Base-by-base conservation (phyloP, 108 stramenopile species). In the Epithemia pelagica region DNA sequence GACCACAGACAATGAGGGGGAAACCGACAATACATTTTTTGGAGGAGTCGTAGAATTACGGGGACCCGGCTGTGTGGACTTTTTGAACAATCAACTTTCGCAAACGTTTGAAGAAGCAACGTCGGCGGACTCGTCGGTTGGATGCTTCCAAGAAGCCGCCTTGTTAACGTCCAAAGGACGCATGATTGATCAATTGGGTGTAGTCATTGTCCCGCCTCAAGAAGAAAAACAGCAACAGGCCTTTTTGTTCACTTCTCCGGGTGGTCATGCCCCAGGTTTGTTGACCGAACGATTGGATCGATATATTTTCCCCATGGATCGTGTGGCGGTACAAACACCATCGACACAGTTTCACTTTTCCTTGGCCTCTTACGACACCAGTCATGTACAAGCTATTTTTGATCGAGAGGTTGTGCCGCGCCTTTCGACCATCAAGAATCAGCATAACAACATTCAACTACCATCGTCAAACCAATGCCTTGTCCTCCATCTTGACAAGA, bases 271-370 rank as follows among this genome's bases (percentile, higher is more conserved):
- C 60, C 84, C 82, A 19, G 37, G 55, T 26, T 61, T 37, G 2
- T 61, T 89, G 30, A 78, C 80, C 52, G 29, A 86, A 59, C 54
- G 77, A 71, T 71, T 92, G 58, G 82, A 87, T 52, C 86, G 84
- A 18, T 78, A 84, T 55, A 74, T 92, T 20, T 93, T 93, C 74
- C 89, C 92, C 21, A 69, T 93, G 82, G 67, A 93, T 77, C 70
- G 69, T 61, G 80, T 93, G 1, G 62, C 52, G 30, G 25, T 93
- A 23, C 67, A 22, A 76, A 82, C 67, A 29, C 15, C 54, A 56
- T 22, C 54, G 51, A 58, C 10, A 30, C 73, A 33, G 32, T 71
- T 18, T 77, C 65, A 59, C 64, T 79, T 24, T 66, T 85, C 82
- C 25, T 55, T 91, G 59, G 85, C 83, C 7, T 86, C 82, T 56